Percentiles rank a stretch among this genome's conserved stretches.
phyloP scores from a whole-genome alignment of 2,329 filamentous ascomycete genomes.

The Malbranchea zuffiana region DNA sequence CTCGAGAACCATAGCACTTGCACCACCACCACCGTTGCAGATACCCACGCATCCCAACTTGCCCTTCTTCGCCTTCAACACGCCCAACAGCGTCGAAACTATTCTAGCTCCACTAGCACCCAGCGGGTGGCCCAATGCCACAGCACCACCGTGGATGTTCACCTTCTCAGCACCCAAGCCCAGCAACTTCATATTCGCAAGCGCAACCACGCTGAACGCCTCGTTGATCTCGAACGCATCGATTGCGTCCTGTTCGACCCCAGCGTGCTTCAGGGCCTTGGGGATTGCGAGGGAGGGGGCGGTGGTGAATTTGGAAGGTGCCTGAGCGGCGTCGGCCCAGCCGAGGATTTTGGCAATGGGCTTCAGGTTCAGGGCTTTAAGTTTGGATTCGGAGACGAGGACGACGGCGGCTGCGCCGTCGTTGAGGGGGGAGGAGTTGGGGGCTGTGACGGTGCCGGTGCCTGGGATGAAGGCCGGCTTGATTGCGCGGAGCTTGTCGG shows the following conservation, averaged over 20 bases:
- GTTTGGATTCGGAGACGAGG: slow-evolving; percentile 83
- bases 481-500: slow-evolving; percentile 72
- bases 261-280: slow-evolving; percentile 93
- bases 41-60: slow-evolving; percentile 93
- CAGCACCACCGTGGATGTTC: slow-evolving; percentile 88
- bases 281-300: slow-evolving; percentile 88
- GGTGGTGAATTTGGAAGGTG: slow-evolving; percentile 91
- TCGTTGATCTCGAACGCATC: slow-evolving; percentile 99
- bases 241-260: slow-evolving; percentile 62
- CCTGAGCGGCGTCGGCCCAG: slow-evolving; percentile 88
- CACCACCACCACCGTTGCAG: slow-evolving; percentile 95
- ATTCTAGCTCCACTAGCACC: slow-evolving; percentile 92
- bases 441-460: slow-evolving; percentile 77
- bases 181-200: slow-evolving; percentile 92
- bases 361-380: slow-evolving; percentile 83
- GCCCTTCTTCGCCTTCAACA: slow-evolving; percentile 78
- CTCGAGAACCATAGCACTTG: slow-evolving; percentile 88
- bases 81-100: slow-evolving; percentile 76
- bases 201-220: slow-evolving; percentile 90
- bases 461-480: slow-evolving; percentile 71
- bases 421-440: slow-evolving; percentile 92
- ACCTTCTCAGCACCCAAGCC: slow-evolving; percentile 71
- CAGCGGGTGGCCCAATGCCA: slow-evolving; percentile 90
- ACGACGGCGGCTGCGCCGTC: slow-evolving; percentile 89
- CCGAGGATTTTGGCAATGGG: slow-evolving; percentile 93